Base-by-base conservation (phyloP, 192 early-diverging fungal genomes). In the Phycomyces nitens region DNA sequence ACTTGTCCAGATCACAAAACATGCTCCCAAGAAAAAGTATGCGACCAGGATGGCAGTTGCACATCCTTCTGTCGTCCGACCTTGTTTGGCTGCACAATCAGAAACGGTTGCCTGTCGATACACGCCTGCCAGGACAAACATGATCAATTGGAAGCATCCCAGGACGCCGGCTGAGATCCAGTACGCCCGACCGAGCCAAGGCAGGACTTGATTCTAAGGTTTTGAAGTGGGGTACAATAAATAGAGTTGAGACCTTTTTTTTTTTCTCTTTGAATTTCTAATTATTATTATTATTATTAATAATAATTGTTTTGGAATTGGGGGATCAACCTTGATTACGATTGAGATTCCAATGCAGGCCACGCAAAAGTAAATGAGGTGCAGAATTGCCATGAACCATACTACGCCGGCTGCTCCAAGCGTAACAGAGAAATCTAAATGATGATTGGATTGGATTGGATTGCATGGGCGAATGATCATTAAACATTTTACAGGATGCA, bases 381-480 rank as follows among this genome's bases (percentile, higher is more conserved):
- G 65, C 0, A 67, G 4, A 5, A 67, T 38, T 8, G 59, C 57
- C 6, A 50, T 44, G n/a, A 67, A 53, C 27, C 49, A 58, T 16
- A 67, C 10, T 21, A 67, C 51, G 18, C 65, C 65, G 7, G 56
- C 18, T n/a, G 65, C 58, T n/a, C 65, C 65, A 53, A 67, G 53
- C 14, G 65, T 53, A 15, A 53, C 50, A 10, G 65, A 38, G 39
- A 67, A 67, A 22, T 40, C 65, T 67, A 43, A 34, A 34, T 34
- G 29, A 34, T 34, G 29, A 34, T 34, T 34, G 29, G 7, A n/a
- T n/a, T n/a, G n/a, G n/a, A n/a, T n/a, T n/a, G n/a, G n/a, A n/a
- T n/a, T n/a, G n/a, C n/a, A n/a, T n/a, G n/a, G n/a, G n/a, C n/a
- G n/a, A n/a, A n/a, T n/a, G n/a, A n/a, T n/a, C n/a, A n/a, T n/a